Evolutionary conservation across 2,329 filamentous ascomycete genomes (phyloP).

Genomic region (Aureobasidium sp.): DNA sequence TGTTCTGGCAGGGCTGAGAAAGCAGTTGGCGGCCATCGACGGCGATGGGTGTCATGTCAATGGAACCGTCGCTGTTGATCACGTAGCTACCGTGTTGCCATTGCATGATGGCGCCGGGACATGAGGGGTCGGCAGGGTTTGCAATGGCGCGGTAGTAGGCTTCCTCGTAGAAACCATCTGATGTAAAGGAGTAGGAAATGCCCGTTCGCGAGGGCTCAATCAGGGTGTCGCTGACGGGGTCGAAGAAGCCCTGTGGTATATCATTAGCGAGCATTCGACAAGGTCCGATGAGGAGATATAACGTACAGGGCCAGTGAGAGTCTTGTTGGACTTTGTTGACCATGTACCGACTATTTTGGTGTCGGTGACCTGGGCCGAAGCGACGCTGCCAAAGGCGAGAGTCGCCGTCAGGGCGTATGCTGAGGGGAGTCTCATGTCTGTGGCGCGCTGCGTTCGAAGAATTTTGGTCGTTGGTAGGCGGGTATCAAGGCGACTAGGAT

Average conservation of each 20-base stretch:
- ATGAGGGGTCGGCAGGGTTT: constrained; percentile 49
- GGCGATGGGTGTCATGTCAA: constrained; percentile 54
- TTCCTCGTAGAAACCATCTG: constrained; percentile 60
- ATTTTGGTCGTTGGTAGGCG: not conserved
- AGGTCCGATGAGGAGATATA: constrained; percentile 13
- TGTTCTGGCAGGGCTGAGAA: constrained; percentile 56
- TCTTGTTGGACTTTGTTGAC: constrained; percentile 63
- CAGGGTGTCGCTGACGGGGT: constrained; percentile 58
- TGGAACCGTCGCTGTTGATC: constrained; percentile 50
- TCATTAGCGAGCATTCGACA: not conserved
- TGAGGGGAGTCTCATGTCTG: constrained; percentile 13
- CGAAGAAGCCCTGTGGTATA: constrained; percentile 55
- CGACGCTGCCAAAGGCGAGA: constrained; percentile 10
- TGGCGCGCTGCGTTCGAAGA: not conserved
- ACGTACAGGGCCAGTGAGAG: constrained; percentile 61
- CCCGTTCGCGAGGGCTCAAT: constrained; percentile 60
- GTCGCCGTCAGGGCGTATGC: constrained; percentile 12
- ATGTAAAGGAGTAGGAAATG: constrained; percentile 68
- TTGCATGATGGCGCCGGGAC: constrained; percentile 60
- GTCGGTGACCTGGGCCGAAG: constrained; percentile 3
- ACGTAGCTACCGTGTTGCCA: constrained; percentile 64
- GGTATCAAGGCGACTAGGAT: not conserved
- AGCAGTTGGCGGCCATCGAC: constrained; percentile 62
- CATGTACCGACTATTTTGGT: constrained; percentile 58
- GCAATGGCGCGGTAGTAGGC: constrained; percentile 63